These are phyloP conservation scores for Guadua angustifolia DNA, from an alignment of 176 grass and related monocot genomes.

Conservation along the genomic window DNA sequence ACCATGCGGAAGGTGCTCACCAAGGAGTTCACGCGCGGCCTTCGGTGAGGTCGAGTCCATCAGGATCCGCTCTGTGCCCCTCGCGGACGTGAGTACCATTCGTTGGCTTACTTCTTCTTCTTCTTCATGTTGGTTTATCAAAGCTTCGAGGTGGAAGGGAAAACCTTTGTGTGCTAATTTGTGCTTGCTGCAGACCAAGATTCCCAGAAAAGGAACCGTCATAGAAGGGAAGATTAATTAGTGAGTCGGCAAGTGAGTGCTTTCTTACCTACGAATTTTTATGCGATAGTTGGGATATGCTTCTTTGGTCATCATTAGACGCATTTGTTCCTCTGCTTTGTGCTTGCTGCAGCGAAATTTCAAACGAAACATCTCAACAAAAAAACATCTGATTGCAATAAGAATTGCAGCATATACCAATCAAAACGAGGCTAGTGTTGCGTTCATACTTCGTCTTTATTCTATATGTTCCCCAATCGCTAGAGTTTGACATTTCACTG, in stretches of 20 bases:
- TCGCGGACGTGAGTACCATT: conserved; percentile 69
- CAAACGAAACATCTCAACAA: background rate
- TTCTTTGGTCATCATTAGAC: background rate
- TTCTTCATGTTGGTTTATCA: background rate
- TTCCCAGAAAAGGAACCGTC: conserved; percentile 74
- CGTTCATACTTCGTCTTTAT: background rate
- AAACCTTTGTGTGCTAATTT: too few species aligned
- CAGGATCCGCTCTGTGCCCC: conserved; percentile 90
- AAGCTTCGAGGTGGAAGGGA: background rate
- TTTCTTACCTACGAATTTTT: background rate
- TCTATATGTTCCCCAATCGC: too few species aligned
- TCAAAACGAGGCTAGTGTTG: background rate
- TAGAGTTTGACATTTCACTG: too few species aligned
- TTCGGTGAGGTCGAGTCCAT: conserved; percentile 84
- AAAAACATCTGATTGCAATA: background rate
- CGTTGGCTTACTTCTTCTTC: too few species aligned
- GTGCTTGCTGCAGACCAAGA: conserved; percentile 66
- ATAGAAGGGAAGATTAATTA: conserved; percentile 78
- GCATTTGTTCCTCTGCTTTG: background rate
- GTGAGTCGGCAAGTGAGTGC: conserved; percentile 61
- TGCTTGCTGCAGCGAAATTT: background rate
- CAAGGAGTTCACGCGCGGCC: conserved; percentile 69
- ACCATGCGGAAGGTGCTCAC: conserved; percentile 67
- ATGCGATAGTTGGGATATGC: background rate
- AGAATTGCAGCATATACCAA: background rate